Base-by-base conservation (phyloP, 768 basidiomycete genomes). In the Calocybe gangraenosa region DNA sequence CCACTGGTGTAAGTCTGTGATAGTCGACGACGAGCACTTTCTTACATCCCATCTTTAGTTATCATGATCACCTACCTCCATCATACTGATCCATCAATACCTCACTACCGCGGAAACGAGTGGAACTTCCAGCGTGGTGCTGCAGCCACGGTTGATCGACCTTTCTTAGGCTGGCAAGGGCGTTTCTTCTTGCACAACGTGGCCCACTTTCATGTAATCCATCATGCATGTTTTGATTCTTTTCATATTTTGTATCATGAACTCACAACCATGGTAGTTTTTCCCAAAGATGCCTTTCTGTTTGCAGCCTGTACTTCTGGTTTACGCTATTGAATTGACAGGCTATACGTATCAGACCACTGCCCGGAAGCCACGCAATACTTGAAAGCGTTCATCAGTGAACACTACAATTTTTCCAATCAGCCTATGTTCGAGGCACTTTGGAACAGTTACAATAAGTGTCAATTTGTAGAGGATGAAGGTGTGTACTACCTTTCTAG, bases 111-210 rank as follows among this genome's bases (percentile, higher is more conserved):
- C 37, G 67, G 69, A 30, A 67, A 64, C 40, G 69, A 68, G 47
- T 83, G 81, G 79, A 78, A 71, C 54, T 79, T 73, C 61, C 73
- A 75, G 48, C 78, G 80, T 8, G 81, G 81, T 1, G 81, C 81
- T 17, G 75, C 34, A 22, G 74, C 78, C 2, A 82, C 81, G 1
- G 70, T 82, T 19, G 80, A 83, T 57, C 64, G 79, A 25, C 52
- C 69, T 47, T 73, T 82, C 58, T 65, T 83, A 11, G 80, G 80
- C 9, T 81, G 78, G 78, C 75, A 78, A 58, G 81, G 81, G 2
- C 70, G 76, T 17, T 82, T 82, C 67, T 82, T 82, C 68, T 64
- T 83, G n/a, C 80, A 82, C 53, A 76, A 79, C 52, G 77, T 82
- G 13, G 76, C 78, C 2, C 80, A 82, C 54, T 80, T 66, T 55